Conservation (phyloP, 2,329 filamentous ascomycete genomes). For the Trichophaea hybrida region DNA sequence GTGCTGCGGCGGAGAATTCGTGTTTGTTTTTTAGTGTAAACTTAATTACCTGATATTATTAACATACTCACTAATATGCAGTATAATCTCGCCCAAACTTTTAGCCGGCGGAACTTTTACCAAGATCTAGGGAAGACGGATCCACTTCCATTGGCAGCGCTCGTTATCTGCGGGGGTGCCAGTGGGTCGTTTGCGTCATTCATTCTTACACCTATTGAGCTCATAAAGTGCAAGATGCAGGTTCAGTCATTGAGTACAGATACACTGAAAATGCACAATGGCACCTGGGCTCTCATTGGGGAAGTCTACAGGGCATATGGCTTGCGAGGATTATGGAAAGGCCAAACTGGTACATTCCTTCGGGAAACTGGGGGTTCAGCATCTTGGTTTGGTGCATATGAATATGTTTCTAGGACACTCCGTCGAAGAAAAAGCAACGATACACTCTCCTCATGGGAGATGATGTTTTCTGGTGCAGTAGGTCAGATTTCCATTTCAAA, state of each 20-base stretch:
- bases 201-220: slow-evolving; percentile 83
- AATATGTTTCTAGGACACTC: slow-evolving; percentile 32
- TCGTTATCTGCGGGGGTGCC: slow-evolving; percentile 69
- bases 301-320: slow-evolving; percentile 75
- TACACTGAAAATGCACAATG: slow-evolving; percentile 24
- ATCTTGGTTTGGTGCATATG: slow-evolving; percentile 89
- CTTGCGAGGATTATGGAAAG: slow-evolving; percentile 79
- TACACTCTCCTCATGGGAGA: slow-evolving; percentile 20
- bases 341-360: slow-evolving; percentile 83
- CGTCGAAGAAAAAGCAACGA: slow-evolving; percentile 15
- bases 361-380: slow-evolving; percentile 85
- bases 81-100: slow-evolving; percentile 39
- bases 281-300: slow-evolving; percentile 56
- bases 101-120: slow-evolving; percentile 52
- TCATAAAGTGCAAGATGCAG: slow-evolving; percentile 98
- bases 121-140: slow-evolving; percentile 39
- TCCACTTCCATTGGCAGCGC: slow-evolving; percentile 56
- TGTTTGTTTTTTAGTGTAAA: slow-evolving; percentile 87
- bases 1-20: slow-evolving; percentile 83
- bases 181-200: slow-evolving; percentile 81
- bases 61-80: slow-evolving; percentile 19
- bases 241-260: slow-evolving; percentile 38
- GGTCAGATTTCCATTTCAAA: slow-evolving; percentile 9
- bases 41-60: slow-evolving; percentile 25
- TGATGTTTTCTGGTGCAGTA: slow-evolving; percentile 26